Conservation (phyloP, 1,139 yeast genomes). For the Taphrina deformans region DNA sequence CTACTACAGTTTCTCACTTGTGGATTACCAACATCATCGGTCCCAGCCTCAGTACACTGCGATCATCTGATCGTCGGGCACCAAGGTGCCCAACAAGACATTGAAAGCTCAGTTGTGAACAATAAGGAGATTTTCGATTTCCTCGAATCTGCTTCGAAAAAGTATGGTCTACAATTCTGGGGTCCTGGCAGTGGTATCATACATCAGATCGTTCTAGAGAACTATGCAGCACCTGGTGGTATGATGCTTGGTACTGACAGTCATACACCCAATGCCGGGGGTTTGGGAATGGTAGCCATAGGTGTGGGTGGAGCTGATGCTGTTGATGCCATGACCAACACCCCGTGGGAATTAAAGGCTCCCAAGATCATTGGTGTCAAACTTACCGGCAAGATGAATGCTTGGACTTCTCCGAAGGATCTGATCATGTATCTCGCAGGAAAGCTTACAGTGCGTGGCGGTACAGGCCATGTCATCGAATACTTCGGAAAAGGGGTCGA, state of each 20-base stretch:
- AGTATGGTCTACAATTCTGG: slow-evolving; percentile 97
- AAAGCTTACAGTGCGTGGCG: slow-evolving; percentile 88
- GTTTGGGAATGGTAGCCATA: slow-evolving; percentile 93
- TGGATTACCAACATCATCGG: slow-evolving; percentile 79
- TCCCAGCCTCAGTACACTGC: slow-evolving; percentile 94
- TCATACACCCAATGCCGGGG: slow-evolving; percentile 98
- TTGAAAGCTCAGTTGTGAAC: slow-evolving; percentile 70
- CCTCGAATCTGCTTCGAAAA: slow-evolving; percentile 82
- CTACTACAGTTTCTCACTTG: slow-evolving; percentile 94
- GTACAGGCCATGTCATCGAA: slow-evolving; percentile 93
- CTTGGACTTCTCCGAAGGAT: slow-evolving; percentile 97
- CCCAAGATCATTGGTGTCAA: slow-evolving; percentile 91
- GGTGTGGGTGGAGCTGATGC: slow-evolving; percentile 99
- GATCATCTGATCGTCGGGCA: slow-evolving; percentile 96
- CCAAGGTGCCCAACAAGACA: slow-evolving; percentile 81
- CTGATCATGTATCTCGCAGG: slow-evolving; percentile 91
- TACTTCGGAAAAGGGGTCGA: slow-evolving; percentile 93
- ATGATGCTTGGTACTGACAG: slow-evolving; percentile 99
- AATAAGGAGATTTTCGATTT: slow-evolving; percentile 94
- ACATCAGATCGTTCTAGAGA: slow-evolving; percentile 94
- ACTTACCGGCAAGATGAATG: slow-evolving; percentile 77
- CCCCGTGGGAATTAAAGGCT: slow-evolving; percentile 99
- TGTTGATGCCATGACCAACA: slow-evolving; percentile 92
- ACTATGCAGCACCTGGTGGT: slow-evolving; percentile 94
- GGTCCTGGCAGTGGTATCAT: slow-evolving; percentile 99